Evolutionary conservation across 129 eudicot genomes (phyloP).

Genomic region (Pulicaria dysenterica): DNA sequence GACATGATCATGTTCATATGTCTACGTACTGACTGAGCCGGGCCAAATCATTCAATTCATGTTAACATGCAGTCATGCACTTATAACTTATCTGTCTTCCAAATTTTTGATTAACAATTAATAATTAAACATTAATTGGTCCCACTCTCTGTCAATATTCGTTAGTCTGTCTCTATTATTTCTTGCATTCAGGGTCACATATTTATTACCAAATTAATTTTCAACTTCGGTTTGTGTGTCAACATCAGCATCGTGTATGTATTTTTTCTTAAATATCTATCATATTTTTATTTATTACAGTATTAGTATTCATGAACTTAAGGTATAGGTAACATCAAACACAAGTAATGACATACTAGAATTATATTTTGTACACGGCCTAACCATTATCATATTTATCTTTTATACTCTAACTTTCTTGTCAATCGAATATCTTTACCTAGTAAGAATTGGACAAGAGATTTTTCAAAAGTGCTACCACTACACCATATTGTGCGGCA

Average conservation of each 20-base stretch:
- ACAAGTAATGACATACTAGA: no score
- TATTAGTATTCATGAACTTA: no score
- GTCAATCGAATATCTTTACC: no score
- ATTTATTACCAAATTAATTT: slow-evolving; percentile 8
- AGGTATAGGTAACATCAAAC: no score
- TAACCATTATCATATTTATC: no score
- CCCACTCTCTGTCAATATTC: slow-evolving; percentile 19
- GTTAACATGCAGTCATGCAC: slow-evolving; percentile 35
- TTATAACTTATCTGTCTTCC: slow-evolving; percentile 21
- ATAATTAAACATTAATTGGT: slow-evolving; percentile 1
- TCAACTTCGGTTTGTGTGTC: background rate
- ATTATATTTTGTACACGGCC: no score
- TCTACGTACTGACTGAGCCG: slow-evolving; percentile 19
- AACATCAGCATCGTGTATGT: background rate
- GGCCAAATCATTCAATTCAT: slow-evolving; percentile 31
- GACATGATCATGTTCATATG: slow-evolving; percentile 32
- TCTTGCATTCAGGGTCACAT: slow-evolving; percentile 28
- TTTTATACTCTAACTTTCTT: no score
- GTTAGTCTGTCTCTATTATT: slow-evolving; percentile 36
- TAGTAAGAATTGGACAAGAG: no score
- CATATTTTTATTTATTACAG: no score
- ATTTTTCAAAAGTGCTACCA: no score
- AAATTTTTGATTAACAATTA: background rate
- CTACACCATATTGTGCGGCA: no score
- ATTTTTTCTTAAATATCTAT: no score